Evolutionary conservation across 495 filamentous ascomycete species (phyloP).

Genomic region (Clohesyomyces aquaticus): DNA sequence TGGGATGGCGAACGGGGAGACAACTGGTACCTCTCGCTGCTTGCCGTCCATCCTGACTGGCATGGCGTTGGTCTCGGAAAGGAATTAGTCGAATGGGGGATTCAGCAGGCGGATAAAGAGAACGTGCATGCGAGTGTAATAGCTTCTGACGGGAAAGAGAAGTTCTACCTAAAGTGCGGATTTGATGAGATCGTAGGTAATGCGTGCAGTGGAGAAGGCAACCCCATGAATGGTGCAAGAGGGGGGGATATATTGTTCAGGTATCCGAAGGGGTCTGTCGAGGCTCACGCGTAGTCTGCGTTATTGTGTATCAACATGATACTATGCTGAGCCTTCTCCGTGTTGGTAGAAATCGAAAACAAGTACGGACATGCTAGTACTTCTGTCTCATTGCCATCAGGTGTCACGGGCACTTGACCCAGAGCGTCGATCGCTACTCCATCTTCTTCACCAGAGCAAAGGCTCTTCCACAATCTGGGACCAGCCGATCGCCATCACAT

Average conservation of each 20-base stretch:
- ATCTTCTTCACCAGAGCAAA: too few species aligned
- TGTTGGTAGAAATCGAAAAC: too few species aligned
- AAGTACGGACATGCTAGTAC: too few species aligned
- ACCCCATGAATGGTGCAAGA: slow-evolving; percentile 20
- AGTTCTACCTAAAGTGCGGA: slow-evolving; percentile 25
- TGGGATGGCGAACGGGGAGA: slow-evolving; percentile 20
- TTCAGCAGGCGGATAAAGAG: slow-evolving; percentile 22
- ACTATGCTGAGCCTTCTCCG: too few species aligned
- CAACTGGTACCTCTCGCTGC: slow-evolving; percentile 24
- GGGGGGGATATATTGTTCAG: slow-evolving; percentile 27
- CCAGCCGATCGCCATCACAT: too few species aligned
- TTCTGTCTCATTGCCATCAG: too few species aligned
- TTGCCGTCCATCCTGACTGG: slow-evolving; percentile 28
- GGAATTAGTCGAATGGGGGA: slow-evolving; percentile 26
- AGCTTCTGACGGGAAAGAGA: slow-evolving; percentile 6
- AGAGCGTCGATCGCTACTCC: too few species aligned
- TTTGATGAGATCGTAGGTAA: slow-evolving; percentile 24
- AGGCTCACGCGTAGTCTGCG: too few species aligned
- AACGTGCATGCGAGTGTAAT: slow-evolving; percentile 29
- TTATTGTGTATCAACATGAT: too few species aligned
- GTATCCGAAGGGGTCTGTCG: slow-evolving; percentile 9
- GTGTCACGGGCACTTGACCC: too few species aligned
- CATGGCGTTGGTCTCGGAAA: slow-evolving; percentile 23
- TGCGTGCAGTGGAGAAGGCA: slow-evolving; percentile 24
- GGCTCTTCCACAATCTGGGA: too few species aligned